Percentiles rank a stretch among this genome's conserved stretches.
These are phyloP conservation scores for Ophiostoma australiae DNA, from an alignment of 2,329 filamentous ascomycete species.

Conservation along the genomic window DNA sequence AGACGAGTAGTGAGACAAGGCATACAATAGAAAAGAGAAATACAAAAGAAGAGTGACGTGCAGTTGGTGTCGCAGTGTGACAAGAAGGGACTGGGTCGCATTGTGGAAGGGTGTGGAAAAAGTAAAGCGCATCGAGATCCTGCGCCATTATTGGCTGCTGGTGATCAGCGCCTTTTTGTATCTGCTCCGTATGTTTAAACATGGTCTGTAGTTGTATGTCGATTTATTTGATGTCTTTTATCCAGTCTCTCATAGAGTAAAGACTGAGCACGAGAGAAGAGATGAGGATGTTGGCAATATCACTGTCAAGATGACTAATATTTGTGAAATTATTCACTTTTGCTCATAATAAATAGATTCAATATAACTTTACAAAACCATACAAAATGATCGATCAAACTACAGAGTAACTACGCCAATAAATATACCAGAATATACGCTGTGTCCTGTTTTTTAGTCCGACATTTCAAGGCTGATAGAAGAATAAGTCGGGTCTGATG, in stretches of 20 bases:
- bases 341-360: too few relatives aligned
- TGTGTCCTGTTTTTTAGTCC: constrained; percentile 64
- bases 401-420: background rate
- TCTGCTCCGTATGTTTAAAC: too few relatives aligned
- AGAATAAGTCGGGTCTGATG: constrained; percentile 57
- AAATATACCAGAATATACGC: background rate
- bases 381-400: background rate
- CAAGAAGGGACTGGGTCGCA: background rate
- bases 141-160: constrained; percentile 18
- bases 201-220: too few relatives aligned
- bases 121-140: constrained; percentile 17
- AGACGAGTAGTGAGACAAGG: background rate
- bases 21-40: background rate
- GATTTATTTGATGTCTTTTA: too few relatives aligned
- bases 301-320: background rate
- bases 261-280: too few relatives aligned
- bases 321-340: too few relatives aligned
- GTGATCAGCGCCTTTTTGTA: background rate
- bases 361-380: background rate
- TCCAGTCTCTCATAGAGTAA: too few relatives aligned
- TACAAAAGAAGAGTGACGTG: constrained; percentile 19
- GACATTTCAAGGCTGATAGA: constrained; percentile 49
- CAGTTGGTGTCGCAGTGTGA: constrained; percentile 20
- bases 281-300: background rate
- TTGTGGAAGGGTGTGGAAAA: background rate